These are phyloP conservation scores for Viridothelium virens DNA, from an alignment of 495 filamentous ascomycete genomes.

Conservation along the genomic window DNA sequence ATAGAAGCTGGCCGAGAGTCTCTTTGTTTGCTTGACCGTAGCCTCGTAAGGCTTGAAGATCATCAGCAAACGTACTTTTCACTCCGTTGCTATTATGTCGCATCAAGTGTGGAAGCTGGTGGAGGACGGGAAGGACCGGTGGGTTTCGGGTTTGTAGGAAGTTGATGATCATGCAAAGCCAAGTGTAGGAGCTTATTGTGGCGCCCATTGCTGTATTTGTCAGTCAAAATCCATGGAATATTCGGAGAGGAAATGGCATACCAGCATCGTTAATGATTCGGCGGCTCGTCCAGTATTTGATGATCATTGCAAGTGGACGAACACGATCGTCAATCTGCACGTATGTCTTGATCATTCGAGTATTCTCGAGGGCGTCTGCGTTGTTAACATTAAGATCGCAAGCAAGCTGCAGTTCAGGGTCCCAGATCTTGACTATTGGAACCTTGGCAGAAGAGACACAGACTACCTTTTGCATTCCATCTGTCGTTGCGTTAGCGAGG, in stretches of 20 bases:
- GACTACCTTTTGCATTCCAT: slow-evolving; percentile 91
- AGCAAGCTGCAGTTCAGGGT: slow-evolving; percentile 81
- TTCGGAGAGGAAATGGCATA: slow-evolving; percentile 39
- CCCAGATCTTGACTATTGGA: slow-evolving; percentile 98
- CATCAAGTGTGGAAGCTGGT: slow-evolving; percentile 37
- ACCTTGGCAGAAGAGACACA: slow-evolving; percentile 92
- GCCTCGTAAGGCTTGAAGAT: slow-evolving; percentile 60
- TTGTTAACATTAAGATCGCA: slow-evolving; percentile 99
- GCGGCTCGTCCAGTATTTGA: slow-evolving; percentile 93
- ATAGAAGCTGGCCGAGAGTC: slow-evolving; percentile 71
- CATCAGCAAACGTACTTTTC: slow-evolving; percentile 73
- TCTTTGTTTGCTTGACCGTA: slow-evolving; percentile 79
- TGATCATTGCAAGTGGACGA: slow-evolving; percentile 84
- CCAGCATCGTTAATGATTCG: slow-evolving; percentile 93
- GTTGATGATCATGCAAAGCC: slow-evolving; percentile 97
- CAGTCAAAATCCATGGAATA: background rate
- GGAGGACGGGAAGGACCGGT: slow-evolving; percentile 79
- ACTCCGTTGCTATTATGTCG: slow-evolving; percentile 47
- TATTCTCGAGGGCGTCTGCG: slow-evolving; percentile 87
- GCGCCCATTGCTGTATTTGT: slow-evolving; percentile 66
- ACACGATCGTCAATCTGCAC: slow-evolving; percentile 88
- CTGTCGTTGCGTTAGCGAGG: slow-evolving; percentile 39
- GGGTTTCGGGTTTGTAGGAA: slow-evolving; percentile 88
- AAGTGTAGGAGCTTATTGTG: slow-evolving; percentile 97
- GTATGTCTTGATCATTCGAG: slow-evolving; percentile 96